Base-by-base conservation (phyloP, 2,329 filamentous ascomycete species). In the Tolypocladium inflatum region DNA sequence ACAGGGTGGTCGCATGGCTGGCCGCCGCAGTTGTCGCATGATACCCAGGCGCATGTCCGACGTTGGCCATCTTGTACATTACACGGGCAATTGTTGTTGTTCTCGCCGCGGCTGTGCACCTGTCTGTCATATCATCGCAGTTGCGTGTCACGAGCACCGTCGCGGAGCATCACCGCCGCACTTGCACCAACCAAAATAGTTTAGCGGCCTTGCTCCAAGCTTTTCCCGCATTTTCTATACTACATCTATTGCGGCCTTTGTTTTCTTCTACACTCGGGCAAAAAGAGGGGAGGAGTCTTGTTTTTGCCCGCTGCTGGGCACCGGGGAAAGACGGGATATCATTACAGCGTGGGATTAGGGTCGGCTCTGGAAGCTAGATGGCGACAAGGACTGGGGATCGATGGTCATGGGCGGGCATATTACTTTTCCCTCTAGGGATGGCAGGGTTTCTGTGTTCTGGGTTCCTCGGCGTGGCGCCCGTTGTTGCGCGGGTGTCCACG, bases 31-130 rank as follows among this genome's bases (percentile, higher is more conserved):
- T 60, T 61, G 58, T 60, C 59, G 62, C 63, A 68, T 67, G 68
- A 71, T 72, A 70, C 67, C 67, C 67, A 59, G 63, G 39, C 23
- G 17, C 39, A 35, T 55, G 53, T 8, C 39, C 23, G 30, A 15
- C 17, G 9, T 37, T 8, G 63, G 55, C 62, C 56, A 30, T 57
- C 58, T 55, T 68, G 63, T 67, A 65, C 55, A 63, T 59, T 62
- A 15, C 17, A 37, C 48, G 30, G n/a, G 48, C 48, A 52, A 35
- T 33, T 51, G 26, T 42, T 39, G 38, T 37, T 51, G 30, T 35
- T 21, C 1, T 51, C 19, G n/a, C 30, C 19, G 48, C 48, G 19
- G 48, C 30, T 35, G 30, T 52, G 48, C 30, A 19, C 21, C 30
- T 52, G n/a, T 5, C n/a, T 8, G 30, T 15, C 30, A 37, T 11